A percentile compares a stretch with the other conserved stretches of the same genome.
Conservation (phyloP, 2,329 filamentous ascomycete genomes). For the Arthroderma uncinatum region DNA sequence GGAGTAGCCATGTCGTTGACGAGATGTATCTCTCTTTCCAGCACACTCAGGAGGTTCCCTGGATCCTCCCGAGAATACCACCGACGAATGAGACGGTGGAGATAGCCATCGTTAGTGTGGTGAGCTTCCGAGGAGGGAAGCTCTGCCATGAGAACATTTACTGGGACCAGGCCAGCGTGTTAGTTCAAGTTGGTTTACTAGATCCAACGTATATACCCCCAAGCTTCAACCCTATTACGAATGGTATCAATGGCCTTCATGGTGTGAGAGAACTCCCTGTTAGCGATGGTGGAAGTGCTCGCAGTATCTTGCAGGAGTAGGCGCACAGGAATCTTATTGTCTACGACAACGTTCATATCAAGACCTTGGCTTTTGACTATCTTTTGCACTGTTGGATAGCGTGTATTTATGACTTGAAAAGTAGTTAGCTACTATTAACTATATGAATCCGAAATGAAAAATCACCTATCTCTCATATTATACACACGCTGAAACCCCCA, state of each 20-base stretch:
- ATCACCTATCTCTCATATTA: too few relatives aligned
- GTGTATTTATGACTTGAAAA: too few relatives aligned
- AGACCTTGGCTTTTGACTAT: too few relatives aligned
- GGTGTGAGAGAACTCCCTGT: slow-evolving; percentile 26
- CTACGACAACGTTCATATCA: too few relatives aligned
- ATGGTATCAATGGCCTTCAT: slow-evolving; percentile 11
- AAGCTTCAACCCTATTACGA: slow-evolving; percentile 23
- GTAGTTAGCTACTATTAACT: too few relatives aligned
- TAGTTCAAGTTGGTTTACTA: slow-evolving; percentile 48
- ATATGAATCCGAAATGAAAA: too few relatives aligned
- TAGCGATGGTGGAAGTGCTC: slow-evolving; percentile 26
- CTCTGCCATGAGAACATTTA: slow-evolving; percentile 47
- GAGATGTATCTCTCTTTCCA: slow-evolving; percentile 48
- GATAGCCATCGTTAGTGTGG: slow-evolving; percentile 46
- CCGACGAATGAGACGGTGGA: slow-evolving; percentile 48
- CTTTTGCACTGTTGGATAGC: too few relatives aligned
- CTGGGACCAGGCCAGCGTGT: slow-evolving; percentile 52
- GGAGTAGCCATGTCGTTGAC: slow-evolving; percentile 49
- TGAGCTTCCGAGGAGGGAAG: slow-evolving; percentile 42
- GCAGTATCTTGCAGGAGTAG: slow-evolving; percentile 21
- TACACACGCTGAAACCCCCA: too few relatives aligned
- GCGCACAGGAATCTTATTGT: background rate
- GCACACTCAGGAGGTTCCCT: slow-evolving; percentile 46
- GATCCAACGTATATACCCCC: slow-evolving; percentile 44
- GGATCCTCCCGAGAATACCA: slow-evolving; percentile 49